phyloP scores from a whole-genome alignment of 345 rosid species.

The rapeseed (Brassica napus) region DNA sequence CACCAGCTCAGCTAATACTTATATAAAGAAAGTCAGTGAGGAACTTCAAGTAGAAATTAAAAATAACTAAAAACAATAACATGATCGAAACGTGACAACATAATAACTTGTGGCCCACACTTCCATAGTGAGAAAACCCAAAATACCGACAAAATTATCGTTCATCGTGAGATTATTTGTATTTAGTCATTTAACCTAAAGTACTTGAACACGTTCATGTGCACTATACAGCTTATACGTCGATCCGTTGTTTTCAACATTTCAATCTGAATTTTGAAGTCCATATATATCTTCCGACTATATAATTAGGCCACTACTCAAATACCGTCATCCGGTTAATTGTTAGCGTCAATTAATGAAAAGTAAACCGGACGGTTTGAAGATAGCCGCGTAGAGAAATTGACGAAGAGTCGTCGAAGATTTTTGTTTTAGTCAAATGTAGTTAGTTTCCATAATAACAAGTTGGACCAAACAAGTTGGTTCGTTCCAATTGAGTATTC shows the following conservation, averaged over 20 bases:
- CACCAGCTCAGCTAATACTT: not conserved
- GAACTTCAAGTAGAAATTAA: not conserved
- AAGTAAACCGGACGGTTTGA: slow-evolving; percentile 23
- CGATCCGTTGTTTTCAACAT: not conserved
- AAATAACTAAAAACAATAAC: not conserved
- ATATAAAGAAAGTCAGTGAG: too few species aligned
- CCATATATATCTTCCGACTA: not conserved
- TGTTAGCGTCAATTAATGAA: not conserved
- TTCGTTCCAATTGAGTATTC: not conserved
- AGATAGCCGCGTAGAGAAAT: slow-evolving; percentile 15
- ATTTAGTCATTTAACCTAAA: not conserved
- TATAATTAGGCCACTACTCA: not conserved
- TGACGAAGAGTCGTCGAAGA: too few species aligned
- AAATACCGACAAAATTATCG: slow-evolving; percentile 1
- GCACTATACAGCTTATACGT: not conserved
- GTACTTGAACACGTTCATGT: not conserved
- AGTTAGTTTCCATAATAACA: slow-evolving; percentile 2
- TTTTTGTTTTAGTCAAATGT: slow-evolving; percentile 21
- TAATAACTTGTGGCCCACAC: not conserved
- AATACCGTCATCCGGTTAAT: not conserved
- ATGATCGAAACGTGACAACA: not conserved
- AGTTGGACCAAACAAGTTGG: not conserved
- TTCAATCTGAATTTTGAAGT: not conserved
- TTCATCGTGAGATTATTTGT: not conserved
- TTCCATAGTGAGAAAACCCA: not conserved